Conservation (phyloP, 2,329 filamentous ascomycete species). For the Trichothecium roseum region DNA sequence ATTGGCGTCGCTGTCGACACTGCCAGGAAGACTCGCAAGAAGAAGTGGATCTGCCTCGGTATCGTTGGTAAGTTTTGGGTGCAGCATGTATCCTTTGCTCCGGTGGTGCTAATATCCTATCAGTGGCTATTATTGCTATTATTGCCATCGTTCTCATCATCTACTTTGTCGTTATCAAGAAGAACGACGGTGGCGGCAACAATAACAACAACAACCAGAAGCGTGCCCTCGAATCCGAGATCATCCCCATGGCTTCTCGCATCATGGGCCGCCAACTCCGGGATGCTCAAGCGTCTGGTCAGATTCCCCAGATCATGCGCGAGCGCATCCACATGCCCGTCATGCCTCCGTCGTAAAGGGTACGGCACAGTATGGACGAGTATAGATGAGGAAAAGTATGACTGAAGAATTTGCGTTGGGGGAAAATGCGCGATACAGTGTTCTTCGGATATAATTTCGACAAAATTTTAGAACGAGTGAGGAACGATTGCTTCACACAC, state of each 20-base stretch:
- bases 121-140: constrained; percentile 37
- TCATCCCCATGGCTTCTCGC: constrained; percentile 12
- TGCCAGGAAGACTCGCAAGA: constrained; percentile 69
- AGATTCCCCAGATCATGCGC: constrained; percentile 9
- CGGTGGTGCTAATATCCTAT: constrained; percentile 2
- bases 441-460: too few relatives aligned
- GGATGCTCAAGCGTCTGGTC: constrained; percentile 5
- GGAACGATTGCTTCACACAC: too few relatives aligned
- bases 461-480: too few relatives aligned
- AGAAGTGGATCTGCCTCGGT: constrained; percentile 94
- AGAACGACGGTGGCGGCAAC: constrained; percentile 7
- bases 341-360: too few relatives aligned
- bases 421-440: too few relatives aligned
- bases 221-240: constrained; percentile 15
- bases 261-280: constrained; percentile 7
- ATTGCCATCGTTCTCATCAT: constrained; percentile 41
- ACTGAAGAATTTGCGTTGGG: too few relatives aligned
- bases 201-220: constrained; percentile 15
- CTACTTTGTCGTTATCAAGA: constrained; percentile 32
- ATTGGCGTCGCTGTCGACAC: constrained; percentile 74
- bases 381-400: too few relatives aligned
- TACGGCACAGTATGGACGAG: too few relatives aligned
- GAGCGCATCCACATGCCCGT: constrained; percentile 13
- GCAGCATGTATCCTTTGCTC: neutral
- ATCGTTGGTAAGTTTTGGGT: constrained; percentile 47